A percentile compares a stretch with the other conserved stretches of the same genome.
These are phyloP conservation scores for Fusarium denticulatum DNA, from an alignment of 2,329 filamentous ascomycete genomes.

Conservation along the genomic window DNA sequence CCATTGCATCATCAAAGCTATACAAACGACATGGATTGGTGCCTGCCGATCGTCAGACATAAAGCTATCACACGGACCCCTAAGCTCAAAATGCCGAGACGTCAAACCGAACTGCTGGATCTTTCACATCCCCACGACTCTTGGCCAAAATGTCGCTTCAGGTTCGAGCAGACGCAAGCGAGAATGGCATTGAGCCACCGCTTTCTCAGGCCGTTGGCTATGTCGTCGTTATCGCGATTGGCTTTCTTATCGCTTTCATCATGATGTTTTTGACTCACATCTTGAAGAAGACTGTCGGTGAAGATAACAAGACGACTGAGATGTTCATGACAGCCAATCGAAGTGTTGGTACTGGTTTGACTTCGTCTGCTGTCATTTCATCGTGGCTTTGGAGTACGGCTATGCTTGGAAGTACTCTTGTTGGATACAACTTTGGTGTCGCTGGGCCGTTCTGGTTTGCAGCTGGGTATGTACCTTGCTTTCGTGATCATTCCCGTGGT, in stretches of 20 bases:
- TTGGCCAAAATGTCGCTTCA: not conserved
- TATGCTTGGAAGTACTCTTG: constrained; percentile 59
- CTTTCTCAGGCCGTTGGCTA: constrained; percentile 46
- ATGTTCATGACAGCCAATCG: constrained; percentile 67
- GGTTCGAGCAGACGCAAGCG: not conserved
- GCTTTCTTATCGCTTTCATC: constrained; percentile 49
- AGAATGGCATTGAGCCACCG: constrained; percentile 37
- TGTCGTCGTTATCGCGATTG: constrained; percentile 48
- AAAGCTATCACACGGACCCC: not conserved
- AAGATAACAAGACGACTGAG: constrained; percentile 63
- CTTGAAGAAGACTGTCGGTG: constrained; percentile 59
- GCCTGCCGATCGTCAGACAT: not conserved
- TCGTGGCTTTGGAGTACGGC: constrained; percentile 66
- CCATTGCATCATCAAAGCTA: constrained; percentile 7
- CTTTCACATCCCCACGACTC: not conserved
- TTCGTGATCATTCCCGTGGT: accelerated
- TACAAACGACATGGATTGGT: constrained; percentile 3
- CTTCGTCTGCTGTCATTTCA: constrained; percentile 63
- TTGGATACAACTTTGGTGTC: constrained; percentile 64
- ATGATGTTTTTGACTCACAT: constrained; percentile 59
- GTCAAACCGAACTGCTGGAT: not conserved
- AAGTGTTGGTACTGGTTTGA: constrained; percentile 60
- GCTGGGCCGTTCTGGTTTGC: constrained; percentile 68
- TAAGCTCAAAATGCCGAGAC: not conserved
- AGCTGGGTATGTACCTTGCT: constrained; percentile 50